Conservation (phyloP, 805 yeast genomes). For the Pichia phayaonensis region DNA sequence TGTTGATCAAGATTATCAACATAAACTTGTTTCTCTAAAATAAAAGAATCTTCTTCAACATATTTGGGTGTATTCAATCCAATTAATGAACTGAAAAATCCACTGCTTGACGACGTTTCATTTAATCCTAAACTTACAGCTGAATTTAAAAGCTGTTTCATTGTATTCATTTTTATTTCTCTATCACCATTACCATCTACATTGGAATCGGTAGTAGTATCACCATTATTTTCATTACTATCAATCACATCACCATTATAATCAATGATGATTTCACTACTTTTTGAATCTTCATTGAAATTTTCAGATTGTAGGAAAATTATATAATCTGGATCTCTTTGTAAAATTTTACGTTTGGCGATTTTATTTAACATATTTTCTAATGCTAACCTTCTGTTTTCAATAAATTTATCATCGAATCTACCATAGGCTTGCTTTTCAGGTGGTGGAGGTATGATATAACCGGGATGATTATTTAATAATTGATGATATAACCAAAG, state of each 20-base stretch:
- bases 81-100: conserved; percentile 63
- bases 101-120: conserved; percentile 27
- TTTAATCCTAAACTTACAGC: conserved; percentile 18
- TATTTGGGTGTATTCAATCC: conserved; percentile 57
- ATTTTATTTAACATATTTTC: conserved; percentile 80
- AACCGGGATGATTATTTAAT: conserved; percentile 81
- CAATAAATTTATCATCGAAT: conserved; percentile 84
- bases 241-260: conserved; percentile 27
- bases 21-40: conserved; percentile 59
- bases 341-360: conserved; percentile 46
- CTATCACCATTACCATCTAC: background rate
- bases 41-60: conserved; percentile 72
- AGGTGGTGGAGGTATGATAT: conserved; percentile 91
- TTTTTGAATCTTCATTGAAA: conserved; percentile 60
- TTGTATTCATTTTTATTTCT: conserved; percentile 16
- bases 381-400: conserved; percentile 72
- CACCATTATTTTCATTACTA: conserved; percentile 6
- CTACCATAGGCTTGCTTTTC: conserved; percentile 91
- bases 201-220: conserved; percentile 2
- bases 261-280: conserved; percentile 44
- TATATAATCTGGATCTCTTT: conserved; percentile 66
- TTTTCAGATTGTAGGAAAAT: conserved; percentile 71
- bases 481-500: conserved; percentile 90
- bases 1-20: conserved; percentile 68
- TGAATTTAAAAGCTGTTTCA: conserved; percentile 23